phyloP scores from a whole-genome alignment of 2,329 filamentous ascomycete genomes.

The Aureobasidium sp. region DNA sequence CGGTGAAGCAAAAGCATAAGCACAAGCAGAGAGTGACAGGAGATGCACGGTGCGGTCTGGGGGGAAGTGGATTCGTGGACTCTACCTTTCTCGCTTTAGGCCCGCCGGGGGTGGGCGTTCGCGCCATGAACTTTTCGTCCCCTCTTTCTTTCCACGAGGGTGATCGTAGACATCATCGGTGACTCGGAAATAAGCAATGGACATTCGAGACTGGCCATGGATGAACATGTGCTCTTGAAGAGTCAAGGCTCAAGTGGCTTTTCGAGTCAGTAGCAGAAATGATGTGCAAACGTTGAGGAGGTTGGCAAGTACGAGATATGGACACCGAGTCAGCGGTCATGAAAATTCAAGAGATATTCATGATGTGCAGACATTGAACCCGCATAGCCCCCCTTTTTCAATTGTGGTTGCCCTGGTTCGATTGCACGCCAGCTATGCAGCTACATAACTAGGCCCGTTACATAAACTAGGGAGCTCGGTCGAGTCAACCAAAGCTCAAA shows the following conservation, averaged over 20 bases:
- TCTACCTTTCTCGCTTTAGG: neutral
- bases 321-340: conserved; percentile 6
- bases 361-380: neutral
- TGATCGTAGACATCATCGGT: neutral
- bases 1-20: neutral
- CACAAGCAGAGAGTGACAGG: conserved; percentile 6
- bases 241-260: neutral
- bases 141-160: conserved; percentile 1
- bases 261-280: conserved; percentile 1
- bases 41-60: conserved; percentile 10
- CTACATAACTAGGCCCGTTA: conserved; percentile 3
- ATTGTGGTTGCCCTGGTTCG: neutral
- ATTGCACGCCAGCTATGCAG: conserved; percentile 10
- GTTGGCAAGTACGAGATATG: neutral
- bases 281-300: conserved; percentile 1
- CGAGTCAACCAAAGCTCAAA: neutral
- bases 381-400: neutral
- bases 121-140: conserved; percentile 1
- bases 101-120: neutral
- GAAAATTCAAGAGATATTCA: neutral
- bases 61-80: conserved; percentile 11
- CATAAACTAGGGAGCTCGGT: neutral
- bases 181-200: neutral
- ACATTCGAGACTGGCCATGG: neutral
- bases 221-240: conserved; percentile 6